Percentiles rank a stretch among this genome's conserved stretches.
These are phyloP conservation scores for Stemphylium lycopersici DNA, from an alignment of 2,329 filamentous ascomycete species.

Conservation along the genomic window DNA sequence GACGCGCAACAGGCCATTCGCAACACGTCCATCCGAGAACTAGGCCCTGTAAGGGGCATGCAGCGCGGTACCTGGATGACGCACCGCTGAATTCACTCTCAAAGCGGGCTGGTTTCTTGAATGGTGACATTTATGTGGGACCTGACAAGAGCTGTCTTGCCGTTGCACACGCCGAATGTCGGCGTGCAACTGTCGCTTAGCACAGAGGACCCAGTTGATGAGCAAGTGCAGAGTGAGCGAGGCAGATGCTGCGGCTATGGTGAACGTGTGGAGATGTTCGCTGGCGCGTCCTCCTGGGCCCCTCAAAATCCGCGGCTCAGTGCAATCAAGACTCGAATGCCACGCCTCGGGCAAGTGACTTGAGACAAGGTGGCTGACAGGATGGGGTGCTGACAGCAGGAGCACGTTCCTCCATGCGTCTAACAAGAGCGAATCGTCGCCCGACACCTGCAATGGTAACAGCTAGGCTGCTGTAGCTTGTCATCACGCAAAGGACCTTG, in stretches of 20 bases:
- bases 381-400: constrained; percentile 24
- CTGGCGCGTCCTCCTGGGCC: background rate
- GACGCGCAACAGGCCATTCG: constrained; percentile 26
- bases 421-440: constrained; percentile 8
- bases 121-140: constrained; percentile 21
- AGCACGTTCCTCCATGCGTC: constrained; percentile 14
- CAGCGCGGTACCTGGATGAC: constrained; percentile 43
- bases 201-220: background rate
- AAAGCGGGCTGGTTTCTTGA: constrained; percentile 21
- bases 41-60: constrained; percentile 40
- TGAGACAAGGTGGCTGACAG: constrained; percentile 19
- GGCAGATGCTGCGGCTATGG: background rate
- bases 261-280: constrained; percentile 7
- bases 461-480: constrained; percentile 9
- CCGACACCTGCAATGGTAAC: background rate
- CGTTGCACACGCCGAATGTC: constrained; percentile 15
- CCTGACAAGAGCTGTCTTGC: constrained; percentile 6
- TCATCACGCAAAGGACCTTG: constrained; percentile 14
- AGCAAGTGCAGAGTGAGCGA: background rate
- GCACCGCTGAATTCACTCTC: constrained; percentile 24
- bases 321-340: too few species aligned
- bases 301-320: too few species aligned
- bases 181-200: constrained; percentile 8
- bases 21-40: constrained; percentile 19
- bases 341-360: constrained; percentile 2